Evolutionary conservation across 1,139 yeast genomes (phyloP).

Genomic region (Nadsonia commutata): DNA sequence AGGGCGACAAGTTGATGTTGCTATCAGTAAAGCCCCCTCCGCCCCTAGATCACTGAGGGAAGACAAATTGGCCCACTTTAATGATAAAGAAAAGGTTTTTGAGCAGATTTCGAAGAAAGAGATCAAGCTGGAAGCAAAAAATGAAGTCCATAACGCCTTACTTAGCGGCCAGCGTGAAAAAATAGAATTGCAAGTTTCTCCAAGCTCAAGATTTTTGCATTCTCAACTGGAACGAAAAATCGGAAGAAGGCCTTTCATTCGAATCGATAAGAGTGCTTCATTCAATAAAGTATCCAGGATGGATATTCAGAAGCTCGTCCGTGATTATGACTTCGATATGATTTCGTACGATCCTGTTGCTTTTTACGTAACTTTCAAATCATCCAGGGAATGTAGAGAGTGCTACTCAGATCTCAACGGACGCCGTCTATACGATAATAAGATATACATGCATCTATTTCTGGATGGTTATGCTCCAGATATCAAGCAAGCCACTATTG

Average conservation of each 20-base stretch:
- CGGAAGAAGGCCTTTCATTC: conserved; percentile 40
- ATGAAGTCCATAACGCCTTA: not conserved
- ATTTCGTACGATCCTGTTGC: conserved; percentile 51
- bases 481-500: not conserved
- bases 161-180: not conserved
- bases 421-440: conserved; percentile 32
- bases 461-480: conserved; percentile 12
- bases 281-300: conserved; percentile 35
- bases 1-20: conserved; percentile 11
- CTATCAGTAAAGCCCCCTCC: not conserved
- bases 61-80: not conserved
- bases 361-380: conserved; percentile 55
- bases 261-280: conserved; percentile 41
- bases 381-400: conserved; percentile 45
- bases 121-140: too few species aligned
- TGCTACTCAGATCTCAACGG: conserved; percentile 63
- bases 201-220: conserved; percentile 1
- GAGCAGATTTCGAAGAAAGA: not conserved
- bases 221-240: conserved; percentile 20
- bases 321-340: conserved; percentile 49
- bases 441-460: conserved; percentile 42
- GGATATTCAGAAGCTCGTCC: conserved; percentile 39
- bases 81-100: conserved; percentile 1
- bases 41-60: conserved; percentile 1
- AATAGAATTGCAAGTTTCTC: not conserved